Conservation (phyloP, 1,284 basidiomycete species). For the Rhodotorula sp. region DNA sequence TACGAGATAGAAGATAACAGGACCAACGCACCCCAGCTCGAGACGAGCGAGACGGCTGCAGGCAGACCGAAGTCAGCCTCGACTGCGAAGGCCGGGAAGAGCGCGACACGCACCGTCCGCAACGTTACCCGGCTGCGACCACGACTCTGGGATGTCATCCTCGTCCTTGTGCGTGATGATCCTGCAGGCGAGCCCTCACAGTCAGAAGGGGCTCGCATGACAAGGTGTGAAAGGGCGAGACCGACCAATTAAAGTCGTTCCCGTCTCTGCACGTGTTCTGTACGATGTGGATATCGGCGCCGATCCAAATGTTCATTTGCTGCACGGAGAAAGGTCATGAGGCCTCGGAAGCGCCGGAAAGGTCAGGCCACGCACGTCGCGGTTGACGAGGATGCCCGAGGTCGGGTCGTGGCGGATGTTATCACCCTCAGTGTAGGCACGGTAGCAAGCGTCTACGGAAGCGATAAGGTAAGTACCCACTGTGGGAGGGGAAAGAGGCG, state of each 20-base stretch:
- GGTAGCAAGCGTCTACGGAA: slow-evolving; percentile 12
- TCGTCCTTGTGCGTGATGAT: slow-evolving; percentile 24
- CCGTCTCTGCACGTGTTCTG: slow-evolving; percentile 25
- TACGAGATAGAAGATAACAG: too few species aligned
- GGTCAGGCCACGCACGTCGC: not conserved
- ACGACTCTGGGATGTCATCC: slow-evolving; percentile 24
- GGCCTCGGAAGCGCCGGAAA: too few species aligned
- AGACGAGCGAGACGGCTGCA: not conserved
- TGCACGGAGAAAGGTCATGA: not conserved
- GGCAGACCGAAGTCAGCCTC: not conserved
- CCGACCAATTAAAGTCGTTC: slow-evolving; percentile 12
- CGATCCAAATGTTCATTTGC: slow-evolving; percentile 23
- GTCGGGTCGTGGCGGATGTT: slow-evolving; percentile 4
- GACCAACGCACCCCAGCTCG: not conserved
- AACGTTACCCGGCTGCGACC: slow-evolving; percentile 21
- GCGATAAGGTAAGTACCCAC: too few species aligned
- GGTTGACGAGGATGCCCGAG: not conserved
- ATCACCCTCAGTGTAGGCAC: slow-evolving; percentile 11
- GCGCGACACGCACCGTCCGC: not conserved
- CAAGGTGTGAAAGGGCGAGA: not conserved
- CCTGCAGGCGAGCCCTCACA: not conserved
- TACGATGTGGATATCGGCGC: slow-evolving; percentile 25
- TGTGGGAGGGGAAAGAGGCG: too few species aligned
- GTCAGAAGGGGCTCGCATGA: not conserved
- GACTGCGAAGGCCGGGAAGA: not conserved